Evolutionary conservation across 441 rosid species (phyloP), one percentile per base, ranked within the genome.

Genomic region (Erodium texanum): DNA sequence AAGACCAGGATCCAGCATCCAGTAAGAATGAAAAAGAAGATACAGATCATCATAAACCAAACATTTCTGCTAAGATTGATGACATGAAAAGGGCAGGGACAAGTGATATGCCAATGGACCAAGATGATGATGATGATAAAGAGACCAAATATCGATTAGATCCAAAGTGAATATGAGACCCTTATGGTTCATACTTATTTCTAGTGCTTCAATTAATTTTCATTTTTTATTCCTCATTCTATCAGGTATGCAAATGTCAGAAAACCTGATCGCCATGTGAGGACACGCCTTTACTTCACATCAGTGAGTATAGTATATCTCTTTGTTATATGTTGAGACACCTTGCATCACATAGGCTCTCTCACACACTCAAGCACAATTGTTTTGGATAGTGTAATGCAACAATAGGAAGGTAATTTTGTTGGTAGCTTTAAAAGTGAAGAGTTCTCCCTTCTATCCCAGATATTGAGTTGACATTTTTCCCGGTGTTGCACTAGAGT

Each of bases 241-340:
- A 64, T 68, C 68, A 95, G 99, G 84, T 96, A 91, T 77, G 99
- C 99, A 61, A 91, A 96, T 79, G 99, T 96, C 65, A 89, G 69
- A 85, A 88, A 97, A 64, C 99, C 99, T 14, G 99, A 93, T 62
- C 98, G 99, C 71, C 99, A 96, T 72, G 97, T 96, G 65, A 86
- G 98, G 66, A 96, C 99, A 23, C 88, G 99, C 62, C 98, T 96
- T 32, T 96, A 96, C 82, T 96, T 96, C 82, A 96, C 99, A 69
- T 96, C 99, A 22, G 99, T 95, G 81, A 87, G 98, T 80, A 73
- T 62, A 38, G 54, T 64, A 58, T 22, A 65, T n/a, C 27, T 36
- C 8, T 32, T 0, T 20, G 7, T 62, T 16, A 24, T 71, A 66
- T 70, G 12, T 34, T 67, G 66, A 27, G 1, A 9, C 22, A 19